A percentile compares a stretch with the other conserved stretches of the same genome.
Conservation (phyloP, 1,139 yeast genomes). For the Pichia sp. region DNA sequence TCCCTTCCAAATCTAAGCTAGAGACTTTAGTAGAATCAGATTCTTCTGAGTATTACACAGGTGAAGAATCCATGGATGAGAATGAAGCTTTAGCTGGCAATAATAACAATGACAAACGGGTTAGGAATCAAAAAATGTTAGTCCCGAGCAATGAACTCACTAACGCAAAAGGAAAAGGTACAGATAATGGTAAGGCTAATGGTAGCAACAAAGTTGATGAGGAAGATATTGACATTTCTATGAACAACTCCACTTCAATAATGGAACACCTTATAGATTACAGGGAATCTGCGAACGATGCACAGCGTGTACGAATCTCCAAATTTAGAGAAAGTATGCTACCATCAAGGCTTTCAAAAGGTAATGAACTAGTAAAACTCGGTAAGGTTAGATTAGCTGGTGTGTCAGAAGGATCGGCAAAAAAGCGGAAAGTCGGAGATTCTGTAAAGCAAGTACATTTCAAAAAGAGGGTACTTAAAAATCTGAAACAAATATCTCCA, state of each 20-base stretch:
- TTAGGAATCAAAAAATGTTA: no score
- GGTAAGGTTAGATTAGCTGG: no score
- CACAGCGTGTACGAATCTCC: background rate
- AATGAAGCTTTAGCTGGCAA: no score
- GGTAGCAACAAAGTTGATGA: background rate
- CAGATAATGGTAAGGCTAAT: background rate
- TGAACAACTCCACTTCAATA: constrained; percentile 9
- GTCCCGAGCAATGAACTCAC: background rate
- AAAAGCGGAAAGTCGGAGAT: background rate
- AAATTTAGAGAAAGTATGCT: background rate
- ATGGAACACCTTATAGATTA: constrained; percentile 12
- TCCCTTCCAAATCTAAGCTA: background rate
- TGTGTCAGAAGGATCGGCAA: no score
- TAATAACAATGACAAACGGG: no score
- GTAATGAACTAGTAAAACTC: background rate
- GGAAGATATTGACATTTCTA: constrained; percentile 2
- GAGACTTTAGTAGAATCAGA: constrained; percentile 9
- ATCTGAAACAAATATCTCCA: background rate
- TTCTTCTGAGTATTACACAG: background rate
- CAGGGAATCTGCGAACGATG: background rate
- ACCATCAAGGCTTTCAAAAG: background rate
- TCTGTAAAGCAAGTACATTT: background rate
- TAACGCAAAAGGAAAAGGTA: background rate
- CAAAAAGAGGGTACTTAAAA: background rate
- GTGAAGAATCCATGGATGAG: no score